Base-by-base conservation (phyloP, 1,284 basidiomycete species). In the Cutaneotrichosporon mucoides region DNA sequence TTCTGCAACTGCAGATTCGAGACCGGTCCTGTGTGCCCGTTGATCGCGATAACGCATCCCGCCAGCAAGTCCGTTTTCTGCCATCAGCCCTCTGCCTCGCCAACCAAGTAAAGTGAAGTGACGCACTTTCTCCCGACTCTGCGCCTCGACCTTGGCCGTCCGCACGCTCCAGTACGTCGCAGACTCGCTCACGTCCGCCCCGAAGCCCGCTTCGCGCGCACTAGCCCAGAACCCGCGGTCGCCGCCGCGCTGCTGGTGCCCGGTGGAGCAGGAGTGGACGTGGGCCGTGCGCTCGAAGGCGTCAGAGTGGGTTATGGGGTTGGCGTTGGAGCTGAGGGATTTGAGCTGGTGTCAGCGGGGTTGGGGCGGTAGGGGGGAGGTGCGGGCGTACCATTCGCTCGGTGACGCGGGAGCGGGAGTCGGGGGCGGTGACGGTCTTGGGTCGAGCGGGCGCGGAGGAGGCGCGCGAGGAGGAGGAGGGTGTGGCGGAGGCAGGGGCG, bases 1-100 rank as follows among this genome's bases (percentile, higher is more conserved):
- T 75, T 70, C 60, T 77, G 74, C n/a, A 77, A 53, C 60, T 79
- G 76, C 13, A 79, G 65, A 60, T 78, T 77, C 12, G 76, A 77
- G 12, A 76, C 64, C 1, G 73, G 70, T 3, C 76, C 76, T 1
- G 75, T 75, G 5, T 73, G 73, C n/a, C 77, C 77, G 60, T 78
- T 79, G 55, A 79, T 68, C 24, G 76, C 76, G 40, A 79, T 71
- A 5, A 73, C 62, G 54, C 75, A 74, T 8, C 76, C 77, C 11
- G 5, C 24, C 10, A 51, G 24, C 13, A 41, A 13, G 37, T 24
- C 37, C 6, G 15, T 51, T 15, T 15, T 43, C 34, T 43, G 51
- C 7, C 12, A 16, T 34, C 12, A 24, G 41, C 48, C 5, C 9
- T 7, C 42, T n/a, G n/a, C 3, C n/a, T 9, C 7, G 4, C 13